Evolutionary conservation across 1,284 basidiomycete species (phyloP), one percentile per base, ranked within the genome.

Genomic region (Ceratobasidium sp.): DNA sequence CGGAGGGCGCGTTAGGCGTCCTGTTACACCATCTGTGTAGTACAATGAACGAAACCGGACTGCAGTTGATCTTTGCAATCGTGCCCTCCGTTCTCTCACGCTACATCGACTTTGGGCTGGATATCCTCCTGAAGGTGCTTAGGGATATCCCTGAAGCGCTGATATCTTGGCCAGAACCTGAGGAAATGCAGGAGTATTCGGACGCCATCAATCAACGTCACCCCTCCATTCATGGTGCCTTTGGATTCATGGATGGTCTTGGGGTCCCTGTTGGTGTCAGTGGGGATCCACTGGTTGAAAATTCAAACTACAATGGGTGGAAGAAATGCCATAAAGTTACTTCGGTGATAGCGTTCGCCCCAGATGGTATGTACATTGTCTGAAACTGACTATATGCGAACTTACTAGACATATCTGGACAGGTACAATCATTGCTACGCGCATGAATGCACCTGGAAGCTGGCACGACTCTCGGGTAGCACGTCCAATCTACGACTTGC

Each of bases 261-360:
- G 81, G 80, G 35, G 59, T 82, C 1, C 74, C 75, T 1, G 74
- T 76, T 0, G 75, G 76, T 14, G 66, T 59, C 0, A 78, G 79
- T 0, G 72, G 71, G 43, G 82, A 87, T 77, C 73, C 76, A 0
- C 82, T 84, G 13, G 78, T 85, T 1, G 83, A 86, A 74, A 86
- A 87, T 79, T 81, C 82, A 0, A 86, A 82, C 5, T 87, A 82
- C 73, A 87, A 86, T 80, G 83, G 85, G 0, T 87, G 85, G 85
- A 63, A 82, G 0, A 79, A 80, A 55, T 80, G 79, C 0, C 85
- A 87, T 72, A 84, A 78, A 44, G 69, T 82, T 2, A 83, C 80
- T 73, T 76, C 59, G 73, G 77, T 82, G 0, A 26, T 82, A 21
- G 77, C 73, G 0, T 81, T 83, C 75, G 74, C 79, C 0, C 76